phyloP scores from a whole-genome alignment of 2,329 filamentous ascomycete genomes.

The Aspergillus jensenii region DNA sequence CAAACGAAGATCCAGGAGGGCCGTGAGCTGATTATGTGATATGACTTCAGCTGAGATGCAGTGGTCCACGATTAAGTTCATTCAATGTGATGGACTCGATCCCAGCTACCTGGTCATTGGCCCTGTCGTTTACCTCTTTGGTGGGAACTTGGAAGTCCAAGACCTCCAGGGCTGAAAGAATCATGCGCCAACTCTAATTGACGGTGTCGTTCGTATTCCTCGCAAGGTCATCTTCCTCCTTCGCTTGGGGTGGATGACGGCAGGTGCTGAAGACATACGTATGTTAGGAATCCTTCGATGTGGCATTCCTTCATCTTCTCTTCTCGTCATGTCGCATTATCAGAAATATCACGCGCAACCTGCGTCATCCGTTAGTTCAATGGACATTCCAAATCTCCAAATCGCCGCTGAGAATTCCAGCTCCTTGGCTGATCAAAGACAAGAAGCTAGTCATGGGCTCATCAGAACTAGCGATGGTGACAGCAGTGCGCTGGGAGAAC shows the following conservation, averaged over 20 bases:
- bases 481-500: not conserved
- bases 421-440: not conserved
- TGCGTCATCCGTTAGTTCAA: not conserved
- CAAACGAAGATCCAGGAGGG: not conserved
- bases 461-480: not conserved
- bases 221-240: not conserved
- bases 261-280: not conserved
- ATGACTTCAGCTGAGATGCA: not conserved
- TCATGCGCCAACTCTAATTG: conserved; percentile 14
- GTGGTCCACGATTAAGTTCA: not conserved
- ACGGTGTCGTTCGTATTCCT: not conserved
- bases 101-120: conserved; percentile 23
- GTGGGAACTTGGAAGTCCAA: not conserved
- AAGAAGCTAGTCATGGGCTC: not conserved
- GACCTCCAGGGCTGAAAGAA: not conserved
- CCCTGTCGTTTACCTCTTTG: conserved; percentile 7
- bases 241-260: no score
- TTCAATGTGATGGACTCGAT: conserved; percentile 3
- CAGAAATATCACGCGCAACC: not conserved
- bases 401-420: not conserved
- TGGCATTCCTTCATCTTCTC: not conserved
- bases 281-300: not conserved
- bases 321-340: not conserved
- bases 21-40: not conserved
- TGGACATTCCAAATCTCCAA: not conserved